A percentile compares a stretch with the other conserved stretches of the same genome.
phyloP scores from a whole-genome alignment of 148 eudicot species.

The Talinum fruticosum region DNA sequence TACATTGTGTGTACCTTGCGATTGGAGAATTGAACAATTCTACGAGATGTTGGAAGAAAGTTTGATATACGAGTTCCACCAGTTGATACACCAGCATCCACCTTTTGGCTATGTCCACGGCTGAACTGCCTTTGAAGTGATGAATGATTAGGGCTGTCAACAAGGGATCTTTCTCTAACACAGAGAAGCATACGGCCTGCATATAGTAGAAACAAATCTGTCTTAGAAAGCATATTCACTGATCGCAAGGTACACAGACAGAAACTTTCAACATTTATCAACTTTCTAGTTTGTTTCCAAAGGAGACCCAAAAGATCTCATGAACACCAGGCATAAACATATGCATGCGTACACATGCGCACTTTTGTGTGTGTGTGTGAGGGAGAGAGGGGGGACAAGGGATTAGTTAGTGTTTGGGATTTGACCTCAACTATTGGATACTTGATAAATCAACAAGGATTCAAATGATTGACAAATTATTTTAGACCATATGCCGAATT shows the following conservation, averaged over 20 bases:
- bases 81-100: slow-evolving; percentile 68
- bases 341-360: too few relatives aligned
- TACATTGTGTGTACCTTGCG: slow-evolving; percentile 55
- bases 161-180: slow-evolving; percentile 78
- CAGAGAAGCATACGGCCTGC: slow-evolving; percentile 98
- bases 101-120: slow-evolving; percentile 80
- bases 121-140: slow-evolving; percentile 96
- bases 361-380: too few relatives aligned
- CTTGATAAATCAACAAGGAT: background rate
- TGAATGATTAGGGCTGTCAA: slow-evolving; percentile 65
- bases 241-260: too few relatives aligned
- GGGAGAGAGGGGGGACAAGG: background rate
- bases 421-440: background rate
- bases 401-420: background rate
- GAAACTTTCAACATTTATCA: too few relatives aligned
- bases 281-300: background rate
- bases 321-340: background rate
- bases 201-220: slow-evolving; percentile 19
- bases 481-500: background rate
- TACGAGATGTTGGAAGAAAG: slow-evolving; percentile 92
- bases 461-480: background rate
- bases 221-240: background rate
- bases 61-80: slow-evolving; percentile 85
- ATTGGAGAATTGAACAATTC: slow-evolving; percentile 97
- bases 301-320: background rate